These are phyloP conservation scores for Tausonia pullulans DNA, from an alignment of 1,284 basidiomycete genomes.

Conservation along the genomic window DNA sequence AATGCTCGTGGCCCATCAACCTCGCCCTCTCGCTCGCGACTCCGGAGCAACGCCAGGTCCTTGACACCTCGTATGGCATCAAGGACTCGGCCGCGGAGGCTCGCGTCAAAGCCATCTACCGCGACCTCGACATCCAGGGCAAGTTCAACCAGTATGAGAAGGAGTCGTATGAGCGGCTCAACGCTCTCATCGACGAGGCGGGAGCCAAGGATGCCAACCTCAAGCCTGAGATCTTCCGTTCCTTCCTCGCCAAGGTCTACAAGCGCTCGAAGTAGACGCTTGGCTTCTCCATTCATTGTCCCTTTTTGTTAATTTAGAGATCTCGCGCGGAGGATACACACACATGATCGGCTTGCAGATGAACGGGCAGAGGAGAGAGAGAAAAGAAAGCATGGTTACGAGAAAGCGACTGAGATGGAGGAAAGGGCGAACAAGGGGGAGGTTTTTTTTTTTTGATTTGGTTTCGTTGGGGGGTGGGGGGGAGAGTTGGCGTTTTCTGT, in stretches of 20 bases:
- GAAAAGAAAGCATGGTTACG: no score
- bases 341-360: no score
- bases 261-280: constrained; percentile 59
- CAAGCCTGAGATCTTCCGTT: constrained; percentile 68
- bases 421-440: no score
- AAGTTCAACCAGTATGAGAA: constrained; percentile 71
- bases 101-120: constrained; percentile 65
- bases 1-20: constrained; percentile 96
- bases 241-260: constrained; percentile 84
- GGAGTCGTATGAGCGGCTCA: constrained; percentile 56
- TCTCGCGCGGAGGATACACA: no score
- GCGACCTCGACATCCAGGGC: constrained; percentile 55
- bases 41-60: constrained; percentile 46
- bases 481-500: no score
- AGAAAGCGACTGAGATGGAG: no score
- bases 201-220: constrained; percentile 53
- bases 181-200: constrained; percentile 46
- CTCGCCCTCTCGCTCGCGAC: constrained; percentile 62
- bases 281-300: background rate
- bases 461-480: no score
- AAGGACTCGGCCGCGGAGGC: constrained; percentile 58
- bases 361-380: no score
- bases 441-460: no score
- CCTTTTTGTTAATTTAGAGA: no score
- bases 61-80: constrained; percentile 70